A percentile compares a stretch with the other conserved stretches of the same genome.
These are phyloP conservation scores for Rhizopus delemar DNA, from an alignment of 371 early-diverging fungal genomes.

Conservation along the genomic window DNA sequence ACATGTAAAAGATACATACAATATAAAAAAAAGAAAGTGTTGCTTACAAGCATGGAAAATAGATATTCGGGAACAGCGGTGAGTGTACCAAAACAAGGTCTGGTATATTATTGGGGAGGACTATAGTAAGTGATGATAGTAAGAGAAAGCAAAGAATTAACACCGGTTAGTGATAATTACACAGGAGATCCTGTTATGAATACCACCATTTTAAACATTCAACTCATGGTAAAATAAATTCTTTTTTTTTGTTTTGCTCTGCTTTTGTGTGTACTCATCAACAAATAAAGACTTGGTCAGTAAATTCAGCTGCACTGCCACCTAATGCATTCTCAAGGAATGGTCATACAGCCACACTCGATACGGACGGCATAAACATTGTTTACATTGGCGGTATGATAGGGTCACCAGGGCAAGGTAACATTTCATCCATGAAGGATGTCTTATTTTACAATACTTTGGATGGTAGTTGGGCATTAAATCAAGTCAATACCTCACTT, in stretches of 20 bases:
- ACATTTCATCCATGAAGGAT: constrained; percentile 7
- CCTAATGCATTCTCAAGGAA: constrained; percentile 5
- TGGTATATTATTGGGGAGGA: constrained; percentile 22
- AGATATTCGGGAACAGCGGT: constrained; percentile 23
- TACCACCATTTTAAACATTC: constrained; percentile 10
- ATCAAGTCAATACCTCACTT: constrained; percentile 5
- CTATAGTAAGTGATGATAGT: constrained; percentile 13
- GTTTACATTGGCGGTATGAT: constrained; percentile 22
- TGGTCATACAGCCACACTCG: constrained; percentile 22
- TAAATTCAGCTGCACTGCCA: constrained; percentile 4
- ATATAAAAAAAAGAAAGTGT: background rate
- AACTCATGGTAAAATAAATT: background rate
- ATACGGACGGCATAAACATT: constrained; percentile 12
- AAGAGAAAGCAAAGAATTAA: background rate
- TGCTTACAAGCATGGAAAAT: background rate
- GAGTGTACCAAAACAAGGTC: constrained; percentile 9
- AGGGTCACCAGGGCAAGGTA: background rate
- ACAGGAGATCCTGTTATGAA: constrained; percentile 14
- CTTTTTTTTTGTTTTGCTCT: background rate
- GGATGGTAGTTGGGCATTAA: constrained; percentile 10
- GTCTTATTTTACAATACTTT: constrained; percentile 17
- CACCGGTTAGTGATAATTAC: constrained; percentile 9
- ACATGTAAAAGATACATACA: too few species aligned
- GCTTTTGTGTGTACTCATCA: too few species aligned
- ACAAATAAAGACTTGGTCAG: background rate